Base-by-base conservation (phyloP, 1,284 basidiomycete species). In the Pascua sp. region DNA sequence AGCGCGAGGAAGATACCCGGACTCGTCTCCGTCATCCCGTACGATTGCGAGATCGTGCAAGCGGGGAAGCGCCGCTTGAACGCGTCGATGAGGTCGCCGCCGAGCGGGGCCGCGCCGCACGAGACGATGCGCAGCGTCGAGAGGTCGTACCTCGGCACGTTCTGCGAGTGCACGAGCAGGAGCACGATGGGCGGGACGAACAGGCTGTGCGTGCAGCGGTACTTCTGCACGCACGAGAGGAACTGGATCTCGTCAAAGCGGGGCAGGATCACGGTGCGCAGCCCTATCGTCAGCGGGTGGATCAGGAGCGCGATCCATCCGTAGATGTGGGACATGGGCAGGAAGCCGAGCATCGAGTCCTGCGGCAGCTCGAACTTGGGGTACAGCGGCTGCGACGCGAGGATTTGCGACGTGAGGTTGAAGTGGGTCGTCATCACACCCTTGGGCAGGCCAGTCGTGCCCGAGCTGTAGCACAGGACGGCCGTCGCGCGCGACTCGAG, bases 151-250 rank as follows among this genome's bases (percentile, higher is more conserved):
- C 87, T 82, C 47, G 84, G 82, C 1, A 88, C 81, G 13, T 82
- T 84, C 80, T 76, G 71, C 46, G 77, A 76, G 57, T 79, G 61
- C 18, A 73, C 60, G 46, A 78, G 57, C 16, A 69, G 65, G 18
- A 95, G 85, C 2, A 92, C 78, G 47, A 96, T 85, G 0, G 92
- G 92, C 0, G 92, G 92, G 0, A 94, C 92, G 46, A 94, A 81
- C 7, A 90, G 77, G 0, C 81, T 69, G 41, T 78, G 72, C 0
- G 87, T 87, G 40, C 18, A 32, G 49, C 40, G 49, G 40, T 41
- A 50, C 18, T 32, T 42, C 24, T 50, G 40, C 4, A 50, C 40
- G 49, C 41, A 42, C 15, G 39, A 10, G 10, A 50, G 49, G 13
- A 50, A 40, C 2, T 40, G 32, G 8, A 67, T 60, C 45, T 75